Conservation (phyloP, 148 eudicot species). For the Limonium bicolor region DNA sequence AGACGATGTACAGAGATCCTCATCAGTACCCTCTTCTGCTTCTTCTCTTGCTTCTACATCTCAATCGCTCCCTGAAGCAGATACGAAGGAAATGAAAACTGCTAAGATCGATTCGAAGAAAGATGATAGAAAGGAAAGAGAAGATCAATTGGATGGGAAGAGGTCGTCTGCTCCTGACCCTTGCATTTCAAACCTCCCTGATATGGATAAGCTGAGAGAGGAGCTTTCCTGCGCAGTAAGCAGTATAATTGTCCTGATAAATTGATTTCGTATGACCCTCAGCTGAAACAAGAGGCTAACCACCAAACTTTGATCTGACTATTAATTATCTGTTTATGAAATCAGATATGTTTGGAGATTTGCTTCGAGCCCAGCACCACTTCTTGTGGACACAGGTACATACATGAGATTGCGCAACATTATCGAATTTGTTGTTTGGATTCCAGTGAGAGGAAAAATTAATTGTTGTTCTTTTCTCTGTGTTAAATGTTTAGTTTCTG, state of each 20-base stretch:
- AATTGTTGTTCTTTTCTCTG: constrained; percentile 2
- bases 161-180: constrained; percentile 15
- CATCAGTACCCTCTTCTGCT: too few species aligned
- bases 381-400: constrained; percentile 94
- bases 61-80: too few species aligned
- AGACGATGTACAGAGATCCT: too few species aligned
- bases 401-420: not conserved
- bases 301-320: not conserved
- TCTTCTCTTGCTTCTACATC: too few species aligned
- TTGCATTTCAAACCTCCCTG: constrained; percentile 25
- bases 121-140: too few species aligned
- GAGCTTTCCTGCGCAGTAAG: constrained; percentile 96
- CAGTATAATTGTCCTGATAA: too few species aligned
- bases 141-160: constrained; percentile 12
- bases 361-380: constrained; percentile 97
- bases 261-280: too few species aligned
- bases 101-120: constrained; percentile 19
- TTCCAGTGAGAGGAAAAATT: too few species aligned
- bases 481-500: too few species aligned
- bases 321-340: not conserved
- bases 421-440: not conserved
- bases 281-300: too few species aligned
- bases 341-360: constrained; percentile 88
- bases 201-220: constrained; percentile 71
- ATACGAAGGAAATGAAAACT: constrained; percentile 6